Percentiles rank a stretch among this genome's conserved stretches.
Evolutionary conservation across 805 yeast species (phyloP).

Genomic region (Yamadazyma paraphyllophila): DNA sequence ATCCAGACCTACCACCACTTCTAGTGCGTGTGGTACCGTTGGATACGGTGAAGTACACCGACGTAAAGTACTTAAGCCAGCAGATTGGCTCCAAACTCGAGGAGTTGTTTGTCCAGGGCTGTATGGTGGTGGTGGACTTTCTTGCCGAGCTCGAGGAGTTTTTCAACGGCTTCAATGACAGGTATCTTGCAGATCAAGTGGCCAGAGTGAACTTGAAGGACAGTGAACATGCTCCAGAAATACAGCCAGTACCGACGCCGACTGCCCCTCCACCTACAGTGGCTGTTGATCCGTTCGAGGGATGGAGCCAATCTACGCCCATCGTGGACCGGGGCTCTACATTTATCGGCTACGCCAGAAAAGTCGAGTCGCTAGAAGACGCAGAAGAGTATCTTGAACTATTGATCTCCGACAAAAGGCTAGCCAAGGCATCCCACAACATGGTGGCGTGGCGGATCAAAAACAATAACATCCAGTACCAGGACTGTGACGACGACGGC

Average conservation of each 20-base stretch:
- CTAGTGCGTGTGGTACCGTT: constrained; percentile 53
- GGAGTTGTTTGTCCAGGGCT: constrained; percentile 53
- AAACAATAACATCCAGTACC: constrained; percentile 53
- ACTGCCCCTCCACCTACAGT: neutral
- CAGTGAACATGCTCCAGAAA: neutral
- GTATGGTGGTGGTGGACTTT: constrained; percentile 79
- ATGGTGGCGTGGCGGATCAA: constrained; percentile 86
- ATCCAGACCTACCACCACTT: constrained; percentile 67
- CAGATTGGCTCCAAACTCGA: constrained; percentile 52
- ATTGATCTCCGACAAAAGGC: constrained; percentile 62
- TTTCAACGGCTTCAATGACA: constrained; percentile 35
- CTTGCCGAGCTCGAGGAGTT: constrained; percentile 60
- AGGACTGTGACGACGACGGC: constrained; percentile 96
- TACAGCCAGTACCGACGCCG: neutral
- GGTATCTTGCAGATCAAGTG: constrained; percentile 7
- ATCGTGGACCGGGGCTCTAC: constrained; percentile 81
- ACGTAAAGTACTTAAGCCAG: constrained; percentile 41
- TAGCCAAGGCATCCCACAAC: constrained; percentile 69
- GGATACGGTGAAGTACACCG: constrained; percentile 36
- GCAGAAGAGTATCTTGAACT: constrained; percentile 52
- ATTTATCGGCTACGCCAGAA: constrained; percentile 72
- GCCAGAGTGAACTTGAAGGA: neutral
- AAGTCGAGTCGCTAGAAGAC: constrained; percentile 64
- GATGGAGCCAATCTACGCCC: constrained; percentile 79
- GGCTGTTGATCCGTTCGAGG: constrained; percentile 49